Conservation (phyloP, 1,139 yeast genomes). For the Zygosaccharomyces sapae region DNA sequence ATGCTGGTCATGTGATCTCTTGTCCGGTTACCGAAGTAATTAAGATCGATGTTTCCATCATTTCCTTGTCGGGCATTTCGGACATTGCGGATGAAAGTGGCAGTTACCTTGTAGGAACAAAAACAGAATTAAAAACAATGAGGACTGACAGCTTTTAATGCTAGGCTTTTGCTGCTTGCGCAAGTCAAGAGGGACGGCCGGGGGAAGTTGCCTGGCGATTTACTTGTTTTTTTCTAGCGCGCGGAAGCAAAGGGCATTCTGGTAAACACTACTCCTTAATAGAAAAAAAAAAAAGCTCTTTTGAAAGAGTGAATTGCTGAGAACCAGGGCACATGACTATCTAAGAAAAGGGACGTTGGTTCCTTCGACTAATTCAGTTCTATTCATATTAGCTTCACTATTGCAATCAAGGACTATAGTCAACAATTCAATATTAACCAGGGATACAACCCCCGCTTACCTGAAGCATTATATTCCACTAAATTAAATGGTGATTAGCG, state of each 20-base stretch:
- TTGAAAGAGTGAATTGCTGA: background rate
- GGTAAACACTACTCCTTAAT: background rate
- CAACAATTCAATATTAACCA: too few species aligned
- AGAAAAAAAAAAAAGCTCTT: background rate
- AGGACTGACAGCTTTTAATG: background rate
- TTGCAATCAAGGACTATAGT: too few species aligned
- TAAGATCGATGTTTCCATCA: too few species aligned
- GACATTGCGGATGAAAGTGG: background rate
- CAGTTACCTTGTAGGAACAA: background rate
- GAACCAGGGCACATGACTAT: background rate
- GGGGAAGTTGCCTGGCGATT: background rate
- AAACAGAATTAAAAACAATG: background rate
- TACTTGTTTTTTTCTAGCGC: conserved; percentile 1
- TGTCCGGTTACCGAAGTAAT: too few species aligned
- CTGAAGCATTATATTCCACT: too few species aligned
- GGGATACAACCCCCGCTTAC: too few species aligned
- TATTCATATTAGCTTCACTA: too few species aligned
- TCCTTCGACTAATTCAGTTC: background rate
- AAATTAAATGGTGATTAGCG: background rate
- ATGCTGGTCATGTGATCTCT: too few species aligned
- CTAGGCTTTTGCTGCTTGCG: conserved; percentile 1
- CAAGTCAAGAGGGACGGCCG: background rate
- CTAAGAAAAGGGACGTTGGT: background rate
- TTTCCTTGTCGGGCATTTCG: background rate
- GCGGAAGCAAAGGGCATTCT: conserved; percentile 2